These are phyloP conservation scores for Talaromyces funiculosus DNA, from an alignment of 2,329 filamentous ascomycete genomes.

Conservation along the genomic window DNA sequence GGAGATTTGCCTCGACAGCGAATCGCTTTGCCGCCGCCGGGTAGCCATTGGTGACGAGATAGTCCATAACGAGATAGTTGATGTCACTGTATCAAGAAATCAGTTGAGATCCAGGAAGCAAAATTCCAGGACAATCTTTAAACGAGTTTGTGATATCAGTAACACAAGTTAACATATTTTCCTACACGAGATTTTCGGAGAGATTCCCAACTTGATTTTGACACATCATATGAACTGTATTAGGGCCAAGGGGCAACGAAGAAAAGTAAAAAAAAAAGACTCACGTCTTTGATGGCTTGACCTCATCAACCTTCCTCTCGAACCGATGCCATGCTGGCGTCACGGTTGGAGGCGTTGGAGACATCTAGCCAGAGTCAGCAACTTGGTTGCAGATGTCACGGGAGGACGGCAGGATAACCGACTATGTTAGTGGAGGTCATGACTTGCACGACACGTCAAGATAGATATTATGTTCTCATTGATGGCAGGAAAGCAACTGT, in stretches of 20 bases:
- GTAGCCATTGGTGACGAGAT: slow-evolving; percentile 92
- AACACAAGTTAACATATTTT: slow-evolving; percentile 78
- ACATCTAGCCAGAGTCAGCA: slow-evolving; percentile 51
- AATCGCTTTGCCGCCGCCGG: slow-evolving; percentile 89
- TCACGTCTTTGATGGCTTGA: slow-evolving; percentile 87
- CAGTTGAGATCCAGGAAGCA: slow-evolving; percentile 22
- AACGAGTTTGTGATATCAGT: slow-evolving; percentile 49
- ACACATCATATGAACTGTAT: slow-evolving; percentile 61
- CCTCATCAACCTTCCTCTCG: slow-evolving; percentile 73
- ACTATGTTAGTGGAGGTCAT: slow-evolving; percentile 40
- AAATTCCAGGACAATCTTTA: background rate
- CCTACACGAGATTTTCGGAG: slow-evolving; percentile 91
- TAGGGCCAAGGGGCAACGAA: background rate
- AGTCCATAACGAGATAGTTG: slow-evolving; percentile 92
- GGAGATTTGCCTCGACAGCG: slow-evolving; percentile 84
- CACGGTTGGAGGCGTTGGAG: slow-evolving; percentile 64
- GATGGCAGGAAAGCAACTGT: background rate
- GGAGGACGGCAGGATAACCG: slow-evolving; percentile 27
- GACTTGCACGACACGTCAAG: slow-evolving; percentile 16
- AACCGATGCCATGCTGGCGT: slow-evolving; percentile 69
- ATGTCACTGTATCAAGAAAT: slow-evolving; percentile 64
- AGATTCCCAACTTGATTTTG: slow-evolving; percentile 98
- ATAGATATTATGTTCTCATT: slow-evolving; percentile 1
- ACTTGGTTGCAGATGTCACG: slow-evolving; percentile 22
- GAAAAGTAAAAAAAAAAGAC: slow-evolving; percentile 33